Evolutionary conservation across 2,329 filamentous ascomycete species (phyloP).

Genomic region (Grosmannia huntii): DNA sequence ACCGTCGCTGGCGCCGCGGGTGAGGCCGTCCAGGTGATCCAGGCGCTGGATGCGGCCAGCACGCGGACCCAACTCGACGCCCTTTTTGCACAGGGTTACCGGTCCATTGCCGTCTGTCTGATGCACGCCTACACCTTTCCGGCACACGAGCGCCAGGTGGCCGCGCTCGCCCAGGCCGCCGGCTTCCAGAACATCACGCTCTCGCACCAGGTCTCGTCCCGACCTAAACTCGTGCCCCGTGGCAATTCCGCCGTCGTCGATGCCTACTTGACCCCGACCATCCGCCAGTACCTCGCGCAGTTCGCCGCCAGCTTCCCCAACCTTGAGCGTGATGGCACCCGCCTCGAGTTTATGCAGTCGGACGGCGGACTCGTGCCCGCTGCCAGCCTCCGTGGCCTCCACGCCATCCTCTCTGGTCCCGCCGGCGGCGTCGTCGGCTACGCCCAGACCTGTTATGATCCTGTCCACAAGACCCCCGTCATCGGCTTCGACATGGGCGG

Average conservation of each 20-base stretch:
- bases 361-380: constrained; percentile 30
- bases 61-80: constrained; percentile 50
- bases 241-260: constrained; percentile 60
- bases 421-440: constrained; percentile 63
- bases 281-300: constrained; percentile 55
- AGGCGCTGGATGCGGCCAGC: constrained; percentile 38
- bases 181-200: constrained; percentile 19
- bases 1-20: constrained; percentile 49
- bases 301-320: constrained; percentile 57
- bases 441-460: constrained; percentile 55
- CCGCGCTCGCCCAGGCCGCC: constrained; percentile 33
- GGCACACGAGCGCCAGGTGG: constrained; percentile 67
- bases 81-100: constrained; percentile 56
- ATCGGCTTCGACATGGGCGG: constrained; percentile 69
- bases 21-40: constrained; percentile 41
- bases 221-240: constrained; percentile 61
- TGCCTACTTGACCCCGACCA: constrained; percentile 60
- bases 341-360: constrained; percentile 63
- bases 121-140: constrained; percentile 44
- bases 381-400: constrained; percentile 15
- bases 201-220: constrained; percentile 18
- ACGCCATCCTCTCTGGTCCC: constrained; percentile 56
- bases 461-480: constrained; percentile 33
- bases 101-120: constrained; percentile 26
- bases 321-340: constrained; percentile 38